Evolutionary conservation across 768 basidiomycete species (phyloP).

Genomic region (Trametes gibbosa): DNA sequence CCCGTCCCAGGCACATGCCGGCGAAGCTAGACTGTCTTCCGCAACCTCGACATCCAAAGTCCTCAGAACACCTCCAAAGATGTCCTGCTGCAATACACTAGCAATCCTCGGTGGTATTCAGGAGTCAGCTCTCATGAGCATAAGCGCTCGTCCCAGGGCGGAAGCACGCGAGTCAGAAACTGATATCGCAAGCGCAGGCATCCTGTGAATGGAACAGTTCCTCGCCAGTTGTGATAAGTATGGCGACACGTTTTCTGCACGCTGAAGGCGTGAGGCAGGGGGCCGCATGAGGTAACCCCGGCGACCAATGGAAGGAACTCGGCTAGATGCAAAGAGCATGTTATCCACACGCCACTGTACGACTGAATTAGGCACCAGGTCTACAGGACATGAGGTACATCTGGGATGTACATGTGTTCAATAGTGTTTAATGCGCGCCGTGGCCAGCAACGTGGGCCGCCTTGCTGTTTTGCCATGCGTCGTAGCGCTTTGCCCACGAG

Average conservation of each 20-base stretch:
- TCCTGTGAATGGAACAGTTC: background rate
- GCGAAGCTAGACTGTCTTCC: background rate
- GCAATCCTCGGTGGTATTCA: background rate
- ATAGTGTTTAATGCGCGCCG: constrained; percentile 13
- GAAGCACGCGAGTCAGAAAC: constrained; percentile 1
- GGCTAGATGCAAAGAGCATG: background rate
- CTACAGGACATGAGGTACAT: background rate
- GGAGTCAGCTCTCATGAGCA: background rate
- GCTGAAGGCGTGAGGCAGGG: background rate
- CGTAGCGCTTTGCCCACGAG: constrained; percentile 71
- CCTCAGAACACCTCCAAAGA: background rate
- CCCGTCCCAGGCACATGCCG: background rate
- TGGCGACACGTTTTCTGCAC: background rate
- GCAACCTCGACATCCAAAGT: too few relatives aligned
- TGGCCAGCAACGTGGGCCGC: constrained; percentile 64
- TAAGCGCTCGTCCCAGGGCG: background rate
- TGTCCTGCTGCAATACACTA: too few relatives aligned
- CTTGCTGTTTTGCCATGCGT: constrained; percentile 73
- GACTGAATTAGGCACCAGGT: constrained; percentile 3
- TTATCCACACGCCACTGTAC: background rate
- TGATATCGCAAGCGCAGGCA: background rate
- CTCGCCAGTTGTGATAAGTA: background rate
- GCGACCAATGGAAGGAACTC: too few relatives aligned
- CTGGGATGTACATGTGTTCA: constrained; percentile 1
- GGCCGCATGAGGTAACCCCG: background rate